phyloP scores from a whole-genome alignment of 1,284 basidiomycete species.

The Ustilago loliicola region DNA sequence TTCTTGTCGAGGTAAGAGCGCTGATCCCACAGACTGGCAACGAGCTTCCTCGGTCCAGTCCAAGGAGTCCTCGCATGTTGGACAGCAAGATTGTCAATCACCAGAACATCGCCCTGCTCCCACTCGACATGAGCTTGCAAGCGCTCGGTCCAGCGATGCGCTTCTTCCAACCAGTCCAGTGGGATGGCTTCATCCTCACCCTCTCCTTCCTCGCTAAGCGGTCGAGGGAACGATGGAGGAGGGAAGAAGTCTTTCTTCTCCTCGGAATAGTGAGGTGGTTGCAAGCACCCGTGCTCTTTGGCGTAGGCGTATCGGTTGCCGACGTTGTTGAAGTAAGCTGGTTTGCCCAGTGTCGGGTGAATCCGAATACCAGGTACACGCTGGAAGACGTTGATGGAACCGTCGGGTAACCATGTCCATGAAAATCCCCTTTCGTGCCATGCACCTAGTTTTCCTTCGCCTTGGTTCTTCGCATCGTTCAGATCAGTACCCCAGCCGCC shows the following conservation, averaged over 20 bases:
- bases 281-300: constrained; percentile 26
- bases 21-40: constrained; percentile 55
- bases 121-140: constrained; percentile 53
- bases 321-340: constrained; percentile 56
- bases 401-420: constrained; percentile 50
- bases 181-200: constrained; percentile 36
- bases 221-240: constrained; percentile 36
- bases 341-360: constrained; percentile 38
- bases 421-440: constrained; percentile 52
- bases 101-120: constrained; percentile 46
- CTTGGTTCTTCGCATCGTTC: background rate
- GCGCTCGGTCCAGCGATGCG: constrained; percentile 29
- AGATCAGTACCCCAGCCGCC: constrained; percentile 36
- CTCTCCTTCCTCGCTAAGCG: constrained; percentile 3
- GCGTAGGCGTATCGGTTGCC: constrained; percentile 49
- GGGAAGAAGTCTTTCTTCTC: constrained; percentile 41
- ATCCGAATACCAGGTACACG: constrained; percentile 49
- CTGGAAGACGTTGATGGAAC: constrained; percentile 52
- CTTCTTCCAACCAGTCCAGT: constrained; percentile 44
- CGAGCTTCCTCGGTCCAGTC: constrained; percentile 45
- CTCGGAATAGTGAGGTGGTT: constrained; percentile 37
- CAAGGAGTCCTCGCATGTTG: constrained; percentile 54
- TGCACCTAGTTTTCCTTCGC: constrained; percentile 18
- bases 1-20: constrained; percentile 38
- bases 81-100: constrained; percentile 56